Evolutionary conservation across 176 grass and related monocot genomes (phyloP).

Genomic region (Avena insularis): DNA sequence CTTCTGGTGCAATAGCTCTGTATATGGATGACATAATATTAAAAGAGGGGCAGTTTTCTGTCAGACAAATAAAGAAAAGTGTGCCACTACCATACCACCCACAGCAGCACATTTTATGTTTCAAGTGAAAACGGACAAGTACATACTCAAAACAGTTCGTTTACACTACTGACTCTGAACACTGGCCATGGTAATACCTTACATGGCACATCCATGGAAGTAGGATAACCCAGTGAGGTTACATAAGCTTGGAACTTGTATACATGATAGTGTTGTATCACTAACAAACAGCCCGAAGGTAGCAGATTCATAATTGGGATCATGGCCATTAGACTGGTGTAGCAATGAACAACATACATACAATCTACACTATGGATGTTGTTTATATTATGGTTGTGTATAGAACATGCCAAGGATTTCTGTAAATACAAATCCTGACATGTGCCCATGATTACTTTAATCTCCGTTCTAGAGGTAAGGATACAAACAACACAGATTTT

Average conservation of each 20-base stretch:
- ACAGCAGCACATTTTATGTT: slow-evolving; percentile 20
- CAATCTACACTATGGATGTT: not conserved
- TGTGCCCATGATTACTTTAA: not conserved
- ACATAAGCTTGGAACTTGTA: not conserved
- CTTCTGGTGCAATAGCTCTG: slow-evolving; percentile 91
- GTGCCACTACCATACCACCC: not conserved
- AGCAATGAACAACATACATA: slow-evolving; percentile 5
- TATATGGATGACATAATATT: slow-evolving; percentile 33
- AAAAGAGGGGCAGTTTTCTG: not conserved
- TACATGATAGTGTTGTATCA: not conserved
- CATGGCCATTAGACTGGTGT: not conserved
- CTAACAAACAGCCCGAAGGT: slow-evolving; percentile 3
- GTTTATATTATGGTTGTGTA: slow-evolving; percentile 7
- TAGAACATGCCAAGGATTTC: not conserved
- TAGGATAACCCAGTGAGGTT: slow-evolving; percentile 21
- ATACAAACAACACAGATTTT: slow-evolving; percentile 5
- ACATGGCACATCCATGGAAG: slow-evolving; percentile 7
- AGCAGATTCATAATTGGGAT: not conserved
- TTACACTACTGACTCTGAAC: not conserved
- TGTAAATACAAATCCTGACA: not conserved
- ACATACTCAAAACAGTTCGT: not conserved
- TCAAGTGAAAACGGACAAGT: slow-evolving; percentile 30
- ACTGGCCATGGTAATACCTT: not conserved
- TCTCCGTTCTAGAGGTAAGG: not conserved
- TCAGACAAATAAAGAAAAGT: slow-evolving; percentile 2